These are phyloP conservation scores for Nakataea oryzae DNA, from an alignment of 2,329 filamentous ascomycete species.

Conservation along the genomic window DNA sequence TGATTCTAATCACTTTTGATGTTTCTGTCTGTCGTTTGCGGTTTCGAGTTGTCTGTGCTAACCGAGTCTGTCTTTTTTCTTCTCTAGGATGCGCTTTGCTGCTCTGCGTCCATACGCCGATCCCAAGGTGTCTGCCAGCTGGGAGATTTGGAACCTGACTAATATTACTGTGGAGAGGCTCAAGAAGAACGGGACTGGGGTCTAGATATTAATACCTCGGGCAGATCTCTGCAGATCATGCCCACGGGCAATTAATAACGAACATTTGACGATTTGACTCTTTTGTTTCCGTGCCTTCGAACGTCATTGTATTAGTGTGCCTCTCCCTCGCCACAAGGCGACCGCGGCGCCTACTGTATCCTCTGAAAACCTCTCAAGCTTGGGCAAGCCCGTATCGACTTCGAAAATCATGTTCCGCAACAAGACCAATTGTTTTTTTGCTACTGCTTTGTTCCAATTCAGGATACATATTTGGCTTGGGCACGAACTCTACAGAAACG, in stretches of 20 bases:
- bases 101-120: constrained; percentile 4
- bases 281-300: too few species aligned
- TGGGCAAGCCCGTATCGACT: neutral
- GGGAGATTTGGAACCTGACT: constrained; percentile 2
- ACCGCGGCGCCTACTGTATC: neutral
- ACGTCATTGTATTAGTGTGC: too few species aligned
- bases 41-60: neutral
- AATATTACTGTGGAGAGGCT: neutral
- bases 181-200: neutral
- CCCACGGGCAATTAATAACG: too few species aligned
- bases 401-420: too few species aligned
- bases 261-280: too few species aligned
- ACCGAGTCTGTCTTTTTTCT: neutral
- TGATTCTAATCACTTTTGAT: neutral
- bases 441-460: neutral
- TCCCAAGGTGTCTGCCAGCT: constrained; percentile 2
- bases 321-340: too few species aligned
- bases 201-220: neutral
- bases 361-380: neutral
- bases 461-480: neutral
- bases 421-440: too few species aligned
- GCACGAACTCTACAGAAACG: too few species aligned
- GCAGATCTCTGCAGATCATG: neutral
- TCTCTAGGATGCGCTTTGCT: constrained; percentile 14
- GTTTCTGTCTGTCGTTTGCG: neutral